A percentile compares a stretch with the other conserved stretches of the same genome.
These are phyloP conservation scores for Calonectria pseudoreteaudii DNA, from an alignment of 2,329 filamentous ascomycete species.

Conservation along the genomic window DNA sequence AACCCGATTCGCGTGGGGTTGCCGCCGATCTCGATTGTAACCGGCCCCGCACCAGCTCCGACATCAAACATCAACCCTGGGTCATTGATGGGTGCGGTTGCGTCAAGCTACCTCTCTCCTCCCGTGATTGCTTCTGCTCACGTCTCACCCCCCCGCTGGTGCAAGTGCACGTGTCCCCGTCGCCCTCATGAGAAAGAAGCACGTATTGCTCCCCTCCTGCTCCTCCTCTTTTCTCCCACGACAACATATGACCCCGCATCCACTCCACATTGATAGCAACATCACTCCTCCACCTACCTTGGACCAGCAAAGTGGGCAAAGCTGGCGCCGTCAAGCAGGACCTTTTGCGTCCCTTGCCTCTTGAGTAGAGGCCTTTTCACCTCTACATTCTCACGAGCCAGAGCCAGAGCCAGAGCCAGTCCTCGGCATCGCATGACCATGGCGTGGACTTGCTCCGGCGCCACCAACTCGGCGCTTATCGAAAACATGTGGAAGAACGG, in stretches of 20 bases:
- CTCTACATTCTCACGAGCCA: background rate
- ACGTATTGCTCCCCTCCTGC: background rate
- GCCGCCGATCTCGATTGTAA: background rate
- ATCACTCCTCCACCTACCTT: background rate
- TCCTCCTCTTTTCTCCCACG: background rate
- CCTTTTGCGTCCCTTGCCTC: background rate
- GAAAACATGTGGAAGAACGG: slow-evolving; percentile 79
- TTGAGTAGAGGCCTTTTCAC: background rate
- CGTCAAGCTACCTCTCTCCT: background rate
- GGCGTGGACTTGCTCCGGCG: slow-evolving; percentile 90
- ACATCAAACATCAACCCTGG: background rate
- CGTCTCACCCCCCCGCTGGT: background rate
- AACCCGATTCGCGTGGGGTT: background rate
- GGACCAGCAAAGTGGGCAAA: background rate
- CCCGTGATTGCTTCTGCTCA: background rate
- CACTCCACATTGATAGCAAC: background rate
- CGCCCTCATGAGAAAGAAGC: background rate
- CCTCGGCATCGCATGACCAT: slow-evolving; percentile 61
- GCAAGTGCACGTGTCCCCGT: background rate
- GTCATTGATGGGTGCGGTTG: background rate
- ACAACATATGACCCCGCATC: background rate
- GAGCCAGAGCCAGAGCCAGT: background rate
- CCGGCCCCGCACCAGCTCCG: slow-evolving; percentile 6
- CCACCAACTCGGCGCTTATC: slow-evolving; percentile 79
- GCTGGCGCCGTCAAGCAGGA: slow-evolving; percentile 9